A percentile compares a stretch with the other conserved stretches of the same genome.
Evolutionary conservation across 164 flowering plant genomes (phyloP).

Genomic region (Vitis labrusca): DNA sequence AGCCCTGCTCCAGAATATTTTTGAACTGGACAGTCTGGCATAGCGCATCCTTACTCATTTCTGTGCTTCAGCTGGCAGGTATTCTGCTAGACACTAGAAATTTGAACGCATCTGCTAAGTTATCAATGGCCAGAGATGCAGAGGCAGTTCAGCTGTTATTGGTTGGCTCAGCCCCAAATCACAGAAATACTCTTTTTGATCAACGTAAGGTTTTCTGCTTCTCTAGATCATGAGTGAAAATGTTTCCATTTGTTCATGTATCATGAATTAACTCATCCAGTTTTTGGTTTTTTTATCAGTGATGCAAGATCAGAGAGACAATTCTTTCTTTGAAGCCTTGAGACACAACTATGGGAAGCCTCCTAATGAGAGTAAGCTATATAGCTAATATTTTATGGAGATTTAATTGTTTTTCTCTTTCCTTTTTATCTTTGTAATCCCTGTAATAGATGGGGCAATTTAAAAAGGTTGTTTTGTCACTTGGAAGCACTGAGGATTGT

Average conservation of each 20-base stretch:
- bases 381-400: not conserved
- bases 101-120: conserved; percentile 36
- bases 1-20: too few species aligned
- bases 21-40: too few species aligned
- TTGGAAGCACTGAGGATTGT: too few species aligned
- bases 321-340: conserved; percentile 43
- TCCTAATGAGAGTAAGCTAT: conserved; percentile 39
- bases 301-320: conserved; percentile 53
- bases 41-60: not conserved
- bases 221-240: not conserved
- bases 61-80: conserved; percentile 57
- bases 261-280: not conserved
- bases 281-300: conserved; percentile 30
- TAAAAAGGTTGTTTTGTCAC: too few species aligned
- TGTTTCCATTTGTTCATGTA: not conserved
- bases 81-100: conserved; percentile 66
- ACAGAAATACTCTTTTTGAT: conserved; percentile 47
- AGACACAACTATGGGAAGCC: conserved; percentile 49
- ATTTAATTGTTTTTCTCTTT: not conserved
- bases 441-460: too few species aligned
- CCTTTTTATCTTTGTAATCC: not conserved
- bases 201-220: conserved; percentile 37
- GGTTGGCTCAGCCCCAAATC: conserved; percentile 59
- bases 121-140: conserved; percentile 58
- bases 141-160: conserved; percentile 69